Evolutionary conservation across 768 basidiomycete species (phyloP), one percentile per base, ranked within the genome.

Genomic region (Tulasnella sp.): DNA sequence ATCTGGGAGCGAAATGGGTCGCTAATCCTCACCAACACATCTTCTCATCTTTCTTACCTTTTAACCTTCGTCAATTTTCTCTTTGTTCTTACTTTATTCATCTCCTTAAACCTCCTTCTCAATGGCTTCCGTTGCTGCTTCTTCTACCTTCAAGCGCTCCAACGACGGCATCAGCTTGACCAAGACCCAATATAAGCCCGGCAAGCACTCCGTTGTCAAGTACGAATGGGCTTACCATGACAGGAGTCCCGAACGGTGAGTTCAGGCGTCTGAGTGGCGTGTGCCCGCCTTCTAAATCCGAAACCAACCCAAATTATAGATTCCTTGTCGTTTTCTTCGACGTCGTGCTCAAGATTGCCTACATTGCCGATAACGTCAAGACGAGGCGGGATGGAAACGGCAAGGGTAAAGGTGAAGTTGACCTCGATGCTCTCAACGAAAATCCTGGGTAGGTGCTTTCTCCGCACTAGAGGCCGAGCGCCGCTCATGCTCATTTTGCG

Each of bases 31-130:
- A 74, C 42, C 6, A 40, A 22, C 72, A 44, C 54, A 20, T 50
- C 73, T 48, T 37, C 64, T 41, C 34, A 34, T 16, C 9, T 48
- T n/a, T n/a, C n/a, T n/a, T n/a, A n/a, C n/a, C n/a, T n/a, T n/a
- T n/a, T n/a, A n/a, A n/a, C n/a, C n/a, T n/a, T n/a, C n/a, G n/a
- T n/a, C n/a, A n/a, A n/a, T n/a, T n/a, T n/a, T 22, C 31, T 46
- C 80, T 37, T 80, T 78, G 3, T 46, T 46, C 44, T 74, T 72
- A 79, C n/a, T 44, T 41, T 50, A 54, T 48, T 75, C 75, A 37
- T 54, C 75, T 42, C 42, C n/a, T n/a, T 74, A 74, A 1, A 54
- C 12, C 54, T n/a, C 54, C 3, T 16, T n/a, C n/a, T n/a, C n/a
- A 54, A 54, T 54, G 54, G 54, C 54, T 24, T 54, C 54, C 24